Evolutionary conservation across 1,284 basidiomycete genomes (phyloP), one percentile per base, ranked within the genome.

Genomic region (Schizophyllum commune): DNA sequence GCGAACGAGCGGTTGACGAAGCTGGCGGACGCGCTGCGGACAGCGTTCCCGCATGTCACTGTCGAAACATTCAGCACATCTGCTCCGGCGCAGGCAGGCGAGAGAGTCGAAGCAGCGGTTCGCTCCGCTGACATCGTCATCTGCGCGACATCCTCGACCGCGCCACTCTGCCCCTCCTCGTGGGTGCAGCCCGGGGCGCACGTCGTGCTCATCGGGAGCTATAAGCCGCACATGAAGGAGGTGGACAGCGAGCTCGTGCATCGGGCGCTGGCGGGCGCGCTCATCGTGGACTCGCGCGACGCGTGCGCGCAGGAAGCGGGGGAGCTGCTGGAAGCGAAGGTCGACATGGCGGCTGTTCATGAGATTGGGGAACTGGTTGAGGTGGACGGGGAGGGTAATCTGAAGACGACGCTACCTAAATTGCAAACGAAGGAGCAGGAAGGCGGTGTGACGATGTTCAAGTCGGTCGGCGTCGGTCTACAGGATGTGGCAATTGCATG

Each of bases 181-280:
- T 86, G 81, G 78, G 82, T 90, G 15, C 76, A 78, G 7, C 68
- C 79, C 0, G 86, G 87, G 0, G 79, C 89, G 0, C 89, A 92
- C 67, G 67, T 95, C 52, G 84, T 91, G 63, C 75, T 95, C 1
- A 83, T 94, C 34, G 92, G 93, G n/a, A 91, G 89, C 60, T 95
- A 92, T 69, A 94, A 81, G 33, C 88, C 89, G 0, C 68, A 75
- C 15, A 96, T 95, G 93, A 80, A 79, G 60, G 93, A 96, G 69
- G 80, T 92, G 6, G 85, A 89, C 56, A 71, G 68, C 0, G 77
- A 74, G 0, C 77, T 94, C 17, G 72, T 94, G 21, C 69, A 72
- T 55, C 70, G 76, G 22, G 75, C 76, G 19, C 61, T 72, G n/a
- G 19, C 20, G 51, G 51, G 19, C 6, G 58, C 56, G 13, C 69